Conservation (phyloP, 768 basidiomycete species). For the Suillus americanus region DNA sequence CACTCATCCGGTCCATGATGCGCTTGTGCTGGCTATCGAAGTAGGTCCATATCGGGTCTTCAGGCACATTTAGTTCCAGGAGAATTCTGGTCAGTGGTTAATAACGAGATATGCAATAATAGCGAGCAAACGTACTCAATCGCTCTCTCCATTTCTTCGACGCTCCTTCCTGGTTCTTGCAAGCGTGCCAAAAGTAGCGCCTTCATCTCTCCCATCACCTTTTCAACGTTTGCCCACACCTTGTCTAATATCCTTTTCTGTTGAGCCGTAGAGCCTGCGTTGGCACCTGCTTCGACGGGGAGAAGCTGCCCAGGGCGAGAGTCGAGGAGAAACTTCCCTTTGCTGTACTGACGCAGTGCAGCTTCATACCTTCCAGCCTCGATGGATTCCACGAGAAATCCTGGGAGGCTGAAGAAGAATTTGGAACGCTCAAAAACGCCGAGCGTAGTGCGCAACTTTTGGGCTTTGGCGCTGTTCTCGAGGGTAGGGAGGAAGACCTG, state of each 20-base stretch:
- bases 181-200: conserved; percentile 73
- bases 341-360: conserved; percentile 95
- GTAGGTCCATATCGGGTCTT: conserved; percentile 95
- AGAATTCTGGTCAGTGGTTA: conserved; percentile 58
- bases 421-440: conserved; percentile 96
- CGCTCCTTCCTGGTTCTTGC: conserved; percentile 72
- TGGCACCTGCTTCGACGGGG: conserved; percentile 64
- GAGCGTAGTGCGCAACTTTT: conserved; percentile 88
- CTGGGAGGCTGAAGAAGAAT: conserved; percentile 98
- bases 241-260: conserved; percentile 94
- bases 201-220: conserved; percentile 91
- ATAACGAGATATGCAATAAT: not conserved
- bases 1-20: conserved; percentile 77
- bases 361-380: conserved; percentile 92
- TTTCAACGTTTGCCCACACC: conserved; percentile 94
- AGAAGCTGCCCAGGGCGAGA: conserved; percentile 85
- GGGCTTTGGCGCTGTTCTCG: conserved; percentile 93
- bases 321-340: conserved; percentile 88
- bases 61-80: conserved; percentile 78
- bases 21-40: conserved; percentile 92
- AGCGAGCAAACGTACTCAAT: conserved; percentile 67
- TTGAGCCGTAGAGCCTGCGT: conserved; percentile 63
- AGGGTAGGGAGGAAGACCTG: conserved; percentile 95
- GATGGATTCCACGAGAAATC: conserved; percentile 83
- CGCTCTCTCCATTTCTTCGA: conserved; percentile 96